Conservation (phyloP, 208 protist species). For the Trypanosoma mega region DNA sequence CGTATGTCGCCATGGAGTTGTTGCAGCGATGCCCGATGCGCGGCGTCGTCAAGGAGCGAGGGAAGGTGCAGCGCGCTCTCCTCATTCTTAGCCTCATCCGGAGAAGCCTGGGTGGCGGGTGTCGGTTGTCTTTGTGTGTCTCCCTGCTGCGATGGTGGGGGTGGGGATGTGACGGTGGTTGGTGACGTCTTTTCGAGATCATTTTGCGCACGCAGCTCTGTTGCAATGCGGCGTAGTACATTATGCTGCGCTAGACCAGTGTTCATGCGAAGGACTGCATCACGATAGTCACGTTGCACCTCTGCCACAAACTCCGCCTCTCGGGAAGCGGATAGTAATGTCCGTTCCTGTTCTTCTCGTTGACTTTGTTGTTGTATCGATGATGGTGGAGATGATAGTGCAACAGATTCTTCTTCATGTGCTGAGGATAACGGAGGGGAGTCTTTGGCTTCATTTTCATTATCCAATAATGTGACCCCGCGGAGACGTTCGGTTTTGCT, state of each 20-base stretch:
- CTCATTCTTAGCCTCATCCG: too few species aligned
- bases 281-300: constrained; percentile 14
- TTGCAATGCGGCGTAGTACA: background rate
- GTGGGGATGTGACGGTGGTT: background rate
- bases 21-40: background rate
- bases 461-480: too few species aligned
- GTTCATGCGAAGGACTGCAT: constrained; percentile 7
- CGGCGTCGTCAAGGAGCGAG: background rate
- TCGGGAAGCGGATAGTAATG: too few species aligned
- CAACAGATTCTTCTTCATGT: background rate
- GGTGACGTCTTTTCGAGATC: background rate
- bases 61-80: background rate
- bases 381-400: constrained; percentile 2
- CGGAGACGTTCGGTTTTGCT: too few species aligned
- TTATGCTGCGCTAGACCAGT: constrained; percentile 12
- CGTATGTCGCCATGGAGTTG: background rate
- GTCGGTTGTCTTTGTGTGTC: too few species aligned
- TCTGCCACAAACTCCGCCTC: constrained; percentile 7
- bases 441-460: too few species aligned
- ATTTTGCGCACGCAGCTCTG: too few species aligned
- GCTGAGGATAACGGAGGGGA: background rate
- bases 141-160: too few species aligned
- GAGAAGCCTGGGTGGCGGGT: too few species aligned
- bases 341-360: too few species aligned
- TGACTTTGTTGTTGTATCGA: too few species aligned